Conservation (phyloP, 2,329 filamentous ascomycete species). For the Acarospora socialis region DNA sequence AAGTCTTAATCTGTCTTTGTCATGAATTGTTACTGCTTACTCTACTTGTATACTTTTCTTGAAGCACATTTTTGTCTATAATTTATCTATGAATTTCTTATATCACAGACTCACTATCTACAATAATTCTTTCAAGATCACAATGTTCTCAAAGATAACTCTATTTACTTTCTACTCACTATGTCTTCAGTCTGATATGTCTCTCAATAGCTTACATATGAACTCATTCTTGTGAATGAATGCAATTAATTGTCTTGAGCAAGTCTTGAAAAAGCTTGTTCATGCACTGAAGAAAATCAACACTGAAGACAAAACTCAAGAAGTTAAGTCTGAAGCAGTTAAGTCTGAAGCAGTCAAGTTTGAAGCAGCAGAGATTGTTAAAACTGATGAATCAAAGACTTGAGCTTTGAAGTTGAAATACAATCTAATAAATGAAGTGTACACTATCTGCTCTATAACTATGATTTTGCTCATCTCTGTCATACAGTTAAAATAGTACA, state of each 20-base stretch:
- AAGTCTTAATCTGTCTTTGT: too few species aligned
- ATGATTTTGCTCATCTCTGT: slow-evolving; percentile 5
- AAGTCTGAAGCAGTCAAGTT: slow-evolving; percentile 1
- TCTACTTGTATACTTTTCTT: too few species aligned
- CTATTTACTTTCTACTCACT: too few species aligned
- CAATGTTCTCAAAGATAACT: too few species aligned
- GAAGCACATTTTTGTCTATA: too few species aligned
- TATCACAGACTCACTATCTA: too few species aligned
- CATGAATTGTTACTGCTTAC: too few species aligned
- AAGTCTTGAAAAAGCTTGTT: slow-evolving; percentile 5
- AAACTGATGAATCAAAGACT: slow-evolving; percentile 3
- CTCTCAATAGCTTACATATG: slow-evolving; percentile 1
- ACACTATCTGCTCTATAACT: slow-evolving; percentile 2
- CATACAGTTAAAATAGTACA: background rate
- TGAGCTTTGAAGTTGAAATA: slow-evolving; percentile 7
- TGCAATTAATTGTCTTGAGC: slow-evolving; percentile 4
- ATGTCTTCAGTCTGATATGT: too few species aligned
- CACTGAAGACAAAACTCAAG: slow-evolving; percentile 3
- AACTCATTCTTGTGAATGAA: background rate
- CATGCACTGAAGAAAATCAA: slow-evolving; percentile 6
- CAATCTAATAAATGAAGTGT: slow-evolving; percentile 7
- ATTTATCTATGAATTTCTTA: too few species aligned
- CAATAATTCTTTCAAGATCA: too few species aligned
- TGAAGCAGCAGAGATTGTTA: slow-evolving; percentile 3
- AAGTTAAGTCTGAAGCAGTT: slow-evolving; percentile 1